These are phyloP conservation scores for Chlorophyllum brunneum DNA, from an alignment of 768 basidiomycete genomes.

Conservation along the genomic window DNA sequence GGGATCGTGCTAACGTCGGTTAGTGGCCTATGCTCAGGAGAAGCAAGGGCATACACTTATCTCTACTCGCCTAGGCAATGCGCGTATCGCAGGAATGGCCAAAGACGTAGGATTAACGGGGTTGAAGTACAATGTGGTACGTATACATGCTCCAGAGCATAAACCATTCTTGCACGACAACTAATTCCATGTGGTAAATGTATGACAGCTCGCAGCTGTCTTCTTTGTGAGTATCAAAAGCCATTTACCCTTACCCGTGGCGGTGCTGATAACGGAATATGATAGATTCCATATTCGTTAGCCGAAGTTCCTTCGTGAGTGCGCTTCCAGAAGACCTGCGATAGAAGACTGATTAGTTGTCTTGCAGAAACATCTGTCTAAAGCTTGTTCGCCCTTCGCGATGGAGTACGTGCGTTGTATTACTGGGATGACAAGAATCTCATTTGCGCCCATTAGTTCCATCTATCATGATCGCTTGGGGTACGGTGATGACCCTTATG, in stretches of 20 bases:
- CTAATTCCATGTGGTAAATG: neutral
- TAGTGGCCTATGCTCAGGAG: neutral
- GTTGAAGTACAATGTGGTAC: conserved; percentile 31
- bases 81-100: conserved; percentile 31
- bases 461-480: conserved; percentile 31
- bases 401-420: conserved; percentile 24
- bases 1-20: conserved; percentile 35
- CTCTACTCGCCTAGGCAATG: conserved; percentile 20
- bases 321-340: neutral
- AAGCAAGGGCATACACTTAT: neutral
- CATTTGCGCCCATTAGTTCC: conserved; percentile 19
- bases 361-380: conserved; percentile 26
- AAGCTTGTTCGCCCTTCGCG: conserved; percentile 28
- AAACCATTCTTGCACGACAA: too few relatives aligned
- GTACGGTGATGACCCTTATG: conserved; percentile 30
- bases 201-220: conserved; percentile 27
- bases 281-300: conserved; percentile 29
- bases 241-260: neutral
- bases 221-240: conserved; percentile 25
- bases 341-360: neutral
- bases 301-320: conserved; percentile 33
- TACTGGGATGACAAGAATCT: neutral
- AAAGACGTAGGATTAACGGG: conserved; percentile 25
- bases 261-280: neutral
- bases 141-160: conserved; percentile 11